A percentile compares a stretch with the other conserved stretches of the same genome.
Conservation (phyloP, 805 yeast species). For the Saccharomycopsis microspora region DNA sequence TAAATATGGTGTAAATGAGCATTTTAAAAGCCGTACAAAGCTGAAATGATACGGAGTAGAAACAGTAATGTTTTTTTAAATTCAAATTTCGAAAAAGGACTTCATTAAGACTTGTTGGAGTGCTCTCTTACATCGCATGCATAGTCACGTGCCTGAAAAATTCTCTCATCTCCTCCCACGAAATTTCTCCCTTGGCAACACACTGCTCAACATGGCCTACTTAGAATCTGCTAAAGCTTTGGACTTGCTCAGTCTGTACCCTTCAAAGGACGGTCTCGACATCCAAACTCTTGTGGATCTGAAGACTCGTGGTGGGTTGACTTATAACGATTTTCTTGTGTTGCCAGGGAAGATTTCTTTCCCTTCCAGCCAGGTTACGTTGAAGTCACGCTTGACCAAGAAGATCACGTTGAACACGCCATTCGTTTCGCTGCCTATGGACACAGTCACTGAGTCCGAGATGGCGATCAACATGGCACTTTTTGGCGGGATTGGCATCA, state of each 20-base stretch:
- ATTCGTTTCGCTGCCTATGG: conserved; percentile 98
- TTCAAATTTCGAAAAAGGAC: too few species aligned
- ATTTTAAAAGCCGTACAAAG: too few species aligned
- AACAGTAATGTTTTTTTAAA: too few species aligned
- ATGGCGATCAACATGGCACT: conserved; percentile 99
- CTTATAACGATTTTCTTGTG: conserved; percentile 92
- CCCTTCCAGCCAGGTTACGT: conserved; percentile 64
- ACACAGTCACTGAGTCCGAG: conserved; percentile 92
- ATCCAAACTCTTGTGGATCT: conserved; percentile 85
- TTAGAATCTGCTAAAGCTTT: conserved; percentile 51
- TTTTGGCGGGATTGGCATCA: conserved; percentile 96
- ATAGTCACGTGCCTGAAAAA: not conserved
- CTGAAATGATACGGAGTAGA: too few species aligned
- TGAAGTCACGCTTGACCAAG: conserved; percentile 85
- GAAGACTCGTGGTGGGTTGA: conserved; percentile 82
- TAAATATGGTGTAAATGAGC: too few species aligned
- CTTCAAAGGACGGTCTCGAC: conserved; percentile 74
- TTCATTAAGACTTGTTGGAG: too few species aligned
- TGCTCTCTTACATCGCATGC: not conserved
- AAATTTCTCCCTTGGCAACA: conserved; percentile 6
- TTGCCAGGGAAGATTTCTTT: conserved; percentile 91
- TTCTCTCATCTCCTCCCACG: conserved; percentile 2
- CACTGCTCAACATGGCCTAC: conserved; percentile 8
- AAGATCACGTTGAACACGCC: conserved; percentile 88
- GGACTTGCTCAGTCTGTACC: conserved; percentile 52